Evolutionary conservation across 768 basidiomycete species (phyloP), one percentile per base, ranked within the genome.

Genomic region (Lactifluus pinguis): DNA sequence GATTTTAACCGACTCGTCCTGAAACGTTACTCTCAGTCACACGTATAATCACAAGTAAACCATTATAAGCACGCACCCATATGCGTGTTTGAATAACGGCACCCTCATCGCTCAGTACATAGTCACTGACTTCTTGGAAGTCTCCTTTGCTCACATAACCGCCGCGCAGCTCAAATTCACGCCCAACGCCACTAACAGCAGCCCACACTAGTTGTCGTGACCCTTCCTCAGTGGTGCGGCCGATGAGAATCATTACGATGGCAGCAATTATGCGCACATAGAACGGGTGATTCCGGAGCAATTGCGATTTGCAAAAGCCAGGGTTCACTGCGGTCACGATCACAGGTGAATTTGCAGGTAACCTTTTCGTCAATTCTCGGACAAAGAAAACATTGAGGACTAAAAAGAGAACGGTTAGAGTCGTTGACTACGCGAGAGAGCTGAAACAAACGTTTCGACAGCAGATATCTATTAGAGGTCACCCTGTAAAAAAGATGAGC

Each of bases 351-450:
- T 57, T 52, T 2, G 42, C 19, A 13, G 63, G 63, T 34, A 66
- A 57, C 55, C 25, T 64, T 25, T 64, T 60, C 3, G 63, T 54
- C 21, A 64, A 21, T 45, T 66, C 65, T 13, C 53, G 65, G 25
- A 57, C 53, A 41, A 64, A 53, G 38, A 66, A 39, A 21, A 66
- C 38, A 34, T 60, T 57, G 41, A 64, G 49, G 13, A 66, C 63
- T 66, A 29, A 6, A 32, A n/a, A n/a, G n/a, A 21, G 11, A 8
- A 7, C 32, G 8, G 2, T 42, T 1, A 42, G 11, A 17, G 5
- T 4, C 1, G 32, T 34, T 42, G 41, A 17, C 17, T 1, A 17
- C 17, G 17, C 41, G 41, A 42, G 41, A 42, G 15, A 2, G 15
- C 1, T 15, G 32, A 4, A 38, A 60, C 59, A 7, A 36, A 64